Evolutionary conservation across 208 protist genomes (phyloP).

Genomic region (Endotrypanum monterogeii): DNA sequence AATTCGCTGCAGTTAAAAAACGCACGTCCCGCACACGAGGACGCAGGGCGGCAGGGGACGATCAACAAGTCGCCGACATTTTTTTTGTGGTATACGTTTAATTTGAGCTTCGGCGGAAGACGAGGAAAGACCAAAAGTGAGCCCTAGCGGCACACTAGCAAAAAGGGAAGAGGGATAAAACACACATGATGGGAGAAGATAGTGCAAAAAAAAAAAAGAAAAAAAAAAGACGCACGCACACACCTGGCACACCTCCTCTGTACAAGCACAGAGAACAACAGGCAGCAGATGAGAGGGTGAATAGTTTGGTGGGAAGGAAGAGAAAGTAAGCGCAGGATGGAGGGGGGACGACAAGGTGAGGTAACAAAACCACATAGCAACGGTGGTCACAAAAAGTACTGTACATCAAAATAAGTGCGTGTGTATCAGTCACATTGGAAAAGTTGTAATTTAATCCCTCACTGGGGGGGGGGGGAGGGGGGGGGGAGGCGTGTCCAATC

Average conservation of each 20-base stretch:
- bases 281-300: background rate
- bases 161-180: background rate
- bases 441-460: background rate
- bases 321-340: background rate
- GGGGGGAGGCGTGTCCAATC: background rate
- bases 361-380: background rate
- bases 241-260: background rate
- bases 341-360: background rate
- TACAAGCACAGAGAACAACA: background rate
- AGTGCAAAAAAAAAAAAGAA: background rate
- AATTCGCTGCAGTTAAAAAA: background rate
- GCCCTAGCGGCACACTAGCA: too few species aligned
- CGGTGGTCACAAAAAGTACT: background rate
- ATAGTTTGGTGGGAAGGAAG: background rate
- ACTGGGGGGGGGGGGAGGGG: too few species aligned
- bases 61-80: too few species aligned
- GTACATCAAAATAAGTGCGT: constrained; percentile 3
- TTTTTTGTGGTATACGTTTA: too few species aligned
- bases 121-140: too few species aligned
- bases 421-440: background rate
- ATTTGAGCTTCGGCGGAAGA: too few species aligned
- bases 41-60: too few species aligned
- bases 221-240: background rate
- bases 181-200: background rate
- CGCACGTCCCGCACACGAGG: too few species aligned